These are phyloP conservation scores for Lizonia empirigonia DNA, from an alignment of 2,329 filamentous ascomycete species.

Conservation along the genomic window DNA sequence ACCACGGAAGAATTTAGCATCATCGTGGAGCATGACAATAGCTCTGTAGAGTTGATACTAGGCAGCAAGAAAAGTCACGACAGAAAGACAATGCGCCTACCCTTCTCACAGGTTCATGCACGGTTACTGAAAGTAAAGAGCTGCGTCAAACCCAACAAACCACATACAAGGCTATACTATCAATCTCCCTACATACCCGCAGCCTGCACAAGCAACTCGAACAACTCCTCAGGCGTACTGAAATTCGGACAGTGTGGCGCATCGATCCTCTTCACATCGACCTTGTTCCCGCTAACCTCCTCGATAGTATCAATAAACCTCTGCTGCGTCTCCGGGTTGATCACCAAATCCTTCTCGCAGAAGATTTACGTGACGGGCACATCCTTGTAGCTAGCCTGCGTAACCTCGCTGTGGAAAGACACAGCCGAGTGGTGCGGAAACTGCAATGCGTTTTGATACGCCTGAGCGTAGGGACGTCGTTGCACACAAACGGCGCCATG, in stretches of 20 bases:
- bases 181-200: slow-evolving; percentile 4
- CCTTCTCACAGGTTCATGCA: too few relatives aligned
- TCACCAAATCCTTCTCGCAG: slow-evolving; percentile 43
- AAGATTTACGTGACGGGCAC: slow-evolving; percentile 49
- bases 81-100: too few relatives aligned
- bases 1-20: too few relatives aligned
- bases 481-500: slow-evolving; percentile 16
- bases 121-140: too few relatives aligned
- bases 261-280: slow-evolving; percentile 40
- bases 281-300: slow-evolving; percentile 34
- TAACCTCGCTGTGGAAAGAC: slow-evolving; percentile 42
- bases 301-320: slow-evolving; percentile 43
- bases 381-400: slow-evolving; percentile 48
- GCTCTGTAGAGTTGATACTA: too few relatives aligned
- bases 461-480: slow-evolving; percentile 28
- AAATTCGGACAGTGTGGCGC: slow-evolving; percentile 43
- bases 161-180: too few relatives aligned
- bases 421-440: slow-evolving; percentile 41
- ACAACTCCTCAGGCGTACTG: slow-evolving; percentile 32
- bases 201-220: slow-evolving; percentile 24
- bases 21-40: too few relatives aligned
- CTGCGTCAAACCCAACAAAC: too few relatives aligned
- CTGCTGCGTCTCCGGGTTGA: slow-evolving; percentile 39
- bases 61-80: too few relatives aligned
- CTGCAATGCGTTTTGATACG: slow-evolving; percentile 20